Conservation (phyloP, 2,329 filamentous ascomycete genomes). For the Fusarium scirpi region DNA sequence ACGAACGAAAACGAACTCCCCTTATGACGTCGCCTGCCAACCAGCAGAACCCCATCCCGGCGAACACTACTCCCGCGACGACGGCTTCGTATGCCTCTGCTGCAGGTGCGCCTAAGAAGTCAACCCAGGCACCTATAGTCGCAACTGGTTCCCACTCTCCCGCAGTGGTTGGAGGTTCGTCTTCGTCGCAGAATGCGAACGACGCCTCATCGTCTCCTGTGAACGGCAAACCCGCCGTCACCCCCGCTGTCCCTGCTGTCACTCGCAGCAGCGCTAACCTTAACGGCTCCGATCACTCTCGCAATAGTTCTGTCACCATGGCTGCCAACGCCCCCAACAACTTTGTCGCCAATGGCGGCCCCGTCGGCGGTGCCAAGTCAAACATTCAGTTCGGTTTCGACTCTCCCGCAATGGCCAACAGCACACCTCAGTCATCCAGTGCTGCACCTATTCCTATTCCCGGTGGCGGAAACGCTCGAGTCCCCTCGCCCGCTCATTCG, state of each 20-base stretch:
- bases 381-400: slow-evolving; percentile 87
- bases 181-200: slow-evolving; percentile 68
- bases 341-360: slow-evolving; percentile 81
- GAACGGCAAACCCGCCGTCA: slow-evolving; percentile 84
- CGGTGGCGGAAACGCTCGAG: slow-evolving; percentile 71
- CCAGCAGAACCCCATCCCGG: slow-evolving; percentile 66
- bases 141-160: slow-evolving; percentile 67
- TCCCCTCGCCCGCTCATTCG: slow-evolving; percentile 86
- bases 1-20: slow-evolving; percentile 48
- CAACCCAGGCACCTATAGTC: slow-evolving; percentile 69
- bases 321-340: slow-evolving; percentile 82
- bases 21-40: slow-evolving; percentile 72
- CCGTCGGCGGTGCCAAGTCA: slow-evolving; percentile 67
- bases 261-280: slow-evolving; percentile 71
- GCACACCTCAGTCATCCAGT: slow-evolving; percentile 69
- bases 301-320: slow-evolving; percentile 93
- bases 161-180: slow-evolving; percentile 67
- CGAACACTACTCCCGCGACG: slow-evolving; percentile 68
- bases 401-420: slow-evolving; percentile 75
- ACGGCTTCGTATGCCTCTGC: slow-evolving; percentile 76
- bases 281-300: slow-evolving; percentile 83
- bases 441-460: slow-evolving; percentile 73
- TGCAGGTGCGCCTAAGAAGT: slow-evolving; percentile 73
- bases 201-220: slow-evolving; percentile 78
- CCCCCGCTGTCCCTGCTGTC: slow-evolving; percentile 75